phyloP scores from a whole-genome alignment of 148 eudicot genomes.

The Chenopodium berlandieri region DNA sequence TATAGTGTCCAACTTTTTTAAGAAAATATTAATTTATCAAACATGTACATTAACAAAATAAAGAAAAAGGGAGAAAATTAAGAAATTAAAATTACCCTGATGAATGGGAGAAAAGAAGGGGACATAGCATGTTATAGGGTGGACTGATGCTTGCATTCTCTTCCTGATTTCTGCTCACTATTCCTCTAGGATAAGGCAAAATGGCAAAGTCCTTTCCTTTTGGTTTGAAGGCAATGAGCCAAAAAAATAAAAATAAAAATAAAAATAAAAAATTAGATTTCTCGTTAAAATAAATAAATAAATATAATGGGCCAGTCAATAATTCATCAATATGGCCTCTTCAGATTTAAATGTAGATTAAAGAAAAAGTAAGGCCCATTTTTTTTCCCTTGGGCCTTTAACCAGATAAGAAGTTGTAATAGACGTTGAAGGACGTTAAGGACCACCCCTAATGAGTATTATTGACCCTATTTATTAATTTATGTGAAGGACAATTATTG shows the following conservation, averaged over 20 bases:
- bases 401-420: neutral
- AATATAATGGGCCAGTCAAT: too few relatives aligned
- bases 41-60: neutral
- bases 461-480: too few relatives aligned
- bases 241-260: too few relatives aligned
- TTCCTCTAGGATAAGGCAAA: conserved; percentile 27
- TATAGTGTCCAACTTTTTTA: neutral
- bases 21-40: neutral
- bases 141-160: conserved; percentile 27
- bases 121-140: neutral
- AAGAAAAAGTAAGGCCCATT: neutral
- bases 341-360: too few relatives aligned
- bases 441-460: too few relatives aligned
- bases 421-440: too few relatives aligned
- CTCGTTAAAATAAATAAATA: too few relatives aligned
- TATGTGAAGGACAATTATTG: conserved; percentile 1
- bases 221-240: too few relatives aligned
- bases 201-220: neutral
- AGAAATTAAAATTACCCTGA: neutral
- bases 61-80: neutral
- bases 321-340: too few relatives aligned
- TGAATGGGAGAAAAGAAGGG: neutral
- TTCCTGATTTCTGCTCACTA: neutral
- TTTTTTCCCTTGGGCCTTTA: neutral
- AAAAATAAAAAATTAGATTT: too few relatives aligned